Conservation (phyloP, 2,329 filamentous ascomycete genomes). For the Penicillium freii region DNA sequence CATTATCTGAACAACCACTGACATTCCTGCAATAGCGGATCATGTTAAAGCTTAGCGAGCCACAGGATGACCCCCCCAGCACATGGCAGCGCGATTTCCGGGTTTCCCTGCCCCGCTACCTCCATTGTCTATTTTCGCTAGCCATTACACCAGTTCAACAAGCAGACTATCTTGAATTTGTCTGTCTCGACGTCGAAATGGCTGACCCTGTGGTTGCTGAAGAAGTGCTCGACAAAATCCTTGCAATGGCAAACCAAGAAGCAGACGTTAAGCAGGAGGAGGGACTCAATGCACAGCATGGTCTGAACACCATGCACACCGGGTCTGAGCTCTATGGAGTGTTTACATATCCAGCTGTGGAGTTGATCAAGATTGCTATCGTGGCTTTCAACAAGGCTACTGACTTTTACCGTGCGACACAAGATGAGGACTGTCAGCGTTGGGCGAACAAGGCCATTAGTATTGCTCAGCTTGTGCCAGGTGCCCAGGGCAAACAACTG, state of each 20-base stretch:
- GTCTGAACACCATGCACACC: not conserved
- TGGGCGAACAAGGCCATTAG: slow-evolving; percentile 41
- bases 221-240: slow-evolving; percentile 35
- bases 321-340: not conserved
- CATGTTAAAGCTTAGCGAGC: not conserved
- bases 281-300: not conserved
- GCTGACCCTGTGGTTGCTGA: slow-evolving; percentile 31
- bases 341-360: slow-evolving; percentile 49
- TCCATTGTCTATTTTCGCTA: slow-evolving; percentile 1
- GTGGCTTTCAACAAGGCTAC: slow-evolving; percentile 57
- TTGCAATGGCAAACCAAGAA: slow-evolving; percentile 21
- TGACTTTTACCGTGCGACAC: slow-evolving; percentile 47
- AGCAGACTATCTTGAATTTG: not conserved
- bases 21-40: not conserved
- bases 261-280: not conserved
- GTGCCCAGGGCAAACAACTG: slow-evolving; percentile 17
- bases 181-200: not conserved
- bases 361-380: slow-evolving; percentile 58
- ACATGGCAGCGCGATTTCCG: not conserved
- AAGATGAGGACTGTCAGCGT: slow-evolving; percentile 32
- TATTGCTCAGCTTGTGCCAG: slow-evolving; percentile 30
- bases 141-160: not conserved
- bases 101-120: not conserved
- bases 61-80: not conserved
- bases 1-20: not conserved